Percentiles rank a stretch among this genome's conserved stretches.
phyloP scores from a whole-genome alignment of 2,329 filamentous ascomycete genomes.

The Talaromyces sp. region DNA sequence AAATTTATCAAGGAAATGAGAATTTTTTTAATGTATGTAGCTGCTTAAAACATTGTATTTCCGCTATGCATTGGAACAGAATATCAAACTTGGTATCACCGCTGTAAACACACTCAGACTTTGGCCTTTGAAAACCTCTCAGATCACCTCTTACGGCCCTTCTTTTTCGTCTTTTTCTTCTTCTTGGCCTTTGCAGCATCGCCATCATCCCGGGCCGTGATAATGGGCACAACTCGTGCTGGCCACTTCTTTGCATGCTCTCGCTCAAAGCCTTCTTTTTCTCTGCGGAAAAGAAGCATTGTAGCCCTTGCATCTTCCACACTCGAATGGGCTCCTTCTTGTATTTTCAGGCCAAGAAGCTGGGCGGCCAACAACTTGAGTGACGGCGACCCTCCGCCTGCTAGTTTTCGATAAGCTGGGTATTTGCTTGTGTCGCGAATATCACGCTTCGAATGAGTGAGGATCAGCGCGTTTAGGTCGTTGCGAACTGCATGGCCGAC shows the following conservation, averaged over 20 bases:
- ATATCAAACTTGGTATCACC: constrained; percentile 9
- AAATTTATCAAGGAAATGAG: neutral
- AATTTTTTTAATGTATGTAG: neutral
- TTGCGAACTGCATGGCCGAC: constrained; percentile 82
- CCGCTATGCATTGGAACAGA: constrained; percentile 9
- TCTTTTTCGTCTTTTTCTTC: constrained; percentile 47
- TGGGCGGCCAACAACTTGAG: constrained; percentile 54
- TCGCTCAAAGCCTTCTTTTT: constrained; percentile 80
- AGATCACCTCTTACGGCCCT: constrained; percentile 38
- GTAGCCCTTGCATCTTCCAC: constrained; percentile 78
- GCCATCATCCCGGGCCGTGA: constrained; percentile 29
- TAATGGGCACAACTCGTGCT: constrained; percentile 23
- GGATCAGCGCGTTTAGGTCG: constrained; percentile 66
- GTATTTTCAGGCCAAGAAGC: constrained; percentile 56
- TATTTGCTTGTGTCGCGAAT: constrained; percentile 82
- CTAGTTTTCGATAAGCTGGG: constrained; percentile 64
- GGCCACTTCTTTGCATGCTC: constrained; percentile 69
- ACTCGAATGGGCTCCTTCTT: constrained; percentile 57
- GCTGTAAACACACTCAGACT: constrained; percentile 1
- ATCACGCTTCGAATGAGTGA: constrained; percentile 74
- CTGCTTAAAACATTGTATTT: neutral
- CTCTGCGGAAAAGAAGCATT: constrained; percentile 80
- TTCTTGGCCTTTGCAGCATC: constrained; percentile 33
- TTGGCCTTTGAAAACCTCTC: neutral
- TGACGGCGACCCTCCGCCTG: constrained; percentile 46